phyloP scores from a whole-genome alignment of 805 yeast genomes.

The Ogataea chonburiensis region DNA sequence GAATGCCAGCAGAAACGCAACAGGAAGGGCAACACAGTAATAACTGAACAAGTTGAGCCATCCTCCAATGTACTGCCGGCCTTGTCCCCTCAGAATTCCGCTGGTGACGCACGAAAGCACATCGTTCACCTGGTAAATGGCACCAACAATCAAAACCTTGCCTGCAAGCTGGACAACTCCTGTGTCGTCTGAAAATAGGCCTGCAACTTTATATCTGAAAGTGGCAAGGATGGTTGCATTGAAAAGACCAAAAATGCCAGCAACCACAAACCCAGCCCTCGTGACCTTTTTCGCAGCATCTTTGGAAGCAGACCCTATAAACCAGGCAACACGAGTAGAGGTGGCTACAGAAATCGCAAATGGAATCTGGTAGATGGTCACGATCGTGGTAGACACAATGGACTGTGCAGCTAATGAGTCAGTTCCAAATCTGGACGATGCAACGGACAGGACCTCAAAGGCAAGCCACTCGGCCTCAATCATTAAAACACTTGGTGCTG shows the following conservation, averaged over 20 bases:
- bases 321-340: constrained; percentile 75
- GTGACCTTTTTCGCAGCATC: constrained; percentile 31
- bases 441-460: constrained; percentile 68
- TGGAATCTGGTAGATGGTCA: constrained; percentile 68
- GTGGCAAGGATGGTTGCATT: constrained; percentile 28
- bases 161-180: constrained; percentile 29
- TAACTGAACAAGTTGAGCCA: constrained; percentile 54
- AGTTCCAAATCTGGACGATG: constrained; percentile 64
- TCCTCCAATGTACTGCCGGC: constrained; percentile 57
- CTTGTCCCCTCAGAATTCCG: constrained; percentile 58
- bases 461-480: constrained; percentile 79
- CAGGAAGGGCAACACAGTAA: constrained; percentile 68
- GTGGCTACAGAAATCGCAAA: constrained; percentile 75
- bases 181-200: constrained; percentile 33
- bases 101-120: constrained; percentile 47
- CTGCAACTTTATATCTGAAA: constrained; percentile 28
- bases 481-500: constrained; percentile 72
- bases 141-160: constrained; percentile 31
- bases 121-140: constrained; percentile 47
- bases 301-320: constrained; percentile 55
- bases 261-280: constrained; percentile 28
- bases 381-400: constrained; percentile 65
- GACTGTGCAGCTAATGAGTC: constrained; percentile 71
- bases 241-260: constrained; percentile 24
- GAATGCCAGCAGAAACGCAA: constrained; percentile 60